Evolutionary conservation across 1,284 basidiomycete species (phyloP).

Genomic region (Phylloporus gajari): DNA sequence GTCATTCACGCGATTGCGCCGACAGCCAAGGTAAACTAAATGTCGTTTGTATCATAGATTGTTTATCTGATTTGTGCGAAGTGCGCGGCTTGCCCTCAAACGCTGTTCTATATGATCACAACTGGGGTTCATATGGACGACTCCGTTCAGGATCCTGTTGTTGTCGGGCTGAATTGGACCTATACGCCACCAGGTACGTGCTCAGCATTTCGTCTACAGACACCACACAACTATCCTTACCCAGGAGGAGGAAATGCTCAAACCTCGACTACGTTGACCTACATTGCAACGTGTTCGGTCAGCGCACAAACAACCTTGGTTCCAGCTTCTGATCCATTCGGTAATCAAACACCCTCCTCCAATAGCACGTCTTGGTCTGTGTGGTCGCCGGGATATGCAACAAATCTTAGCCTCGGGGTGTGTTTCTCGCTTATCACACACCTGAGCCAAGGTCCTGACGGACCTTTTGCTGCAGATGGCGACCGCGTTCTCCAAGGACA

Average conservation of each 20-base stretch:
- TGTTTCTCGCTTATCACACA: not conserved
- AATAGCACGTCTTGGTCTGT: not conserved
- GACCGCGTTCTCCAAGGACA: too few species aligned
- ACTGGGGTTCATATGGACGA: not conserved
- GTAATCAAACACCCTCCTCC: not conserved
- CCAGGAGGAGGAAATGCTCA: not conserved
- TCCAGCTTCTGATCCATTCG: too few species aligned
- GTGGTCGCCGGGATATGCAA: constrained; percentile 6
- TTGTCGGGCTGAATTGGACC: not conserved
- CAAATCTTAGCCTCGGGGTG: constrained; percentile 4
- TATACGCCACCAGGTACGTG: not conserved
- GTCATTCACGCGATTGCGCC: too few species aligned
- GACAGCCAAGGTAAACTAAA: not conserved
- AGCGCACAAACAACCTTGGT: not conserved
- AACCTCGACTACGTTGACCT: not conserved
- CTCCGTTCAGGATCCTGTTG: not conserved
- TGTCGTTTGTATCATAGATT: too few species aligned
- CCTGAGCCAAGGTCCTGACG: not conserved
- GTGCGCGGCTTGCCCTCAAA: not conserved
- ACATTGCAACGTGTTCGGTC: not conserved
- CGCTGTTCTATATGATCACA: not conserved
- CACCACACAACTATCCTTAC: too few species aligned
- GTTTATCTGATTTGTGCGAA: not conserved
- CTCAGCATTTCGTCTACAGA: too few species aligned
- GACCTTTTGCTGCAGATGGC: not conserved